These are phyloP conservation scores for Pseudogymnoascus destructans DNA, from an alignment of 2,329 filamentous ascomycete species.

Conservation along the genomic window DNA sequence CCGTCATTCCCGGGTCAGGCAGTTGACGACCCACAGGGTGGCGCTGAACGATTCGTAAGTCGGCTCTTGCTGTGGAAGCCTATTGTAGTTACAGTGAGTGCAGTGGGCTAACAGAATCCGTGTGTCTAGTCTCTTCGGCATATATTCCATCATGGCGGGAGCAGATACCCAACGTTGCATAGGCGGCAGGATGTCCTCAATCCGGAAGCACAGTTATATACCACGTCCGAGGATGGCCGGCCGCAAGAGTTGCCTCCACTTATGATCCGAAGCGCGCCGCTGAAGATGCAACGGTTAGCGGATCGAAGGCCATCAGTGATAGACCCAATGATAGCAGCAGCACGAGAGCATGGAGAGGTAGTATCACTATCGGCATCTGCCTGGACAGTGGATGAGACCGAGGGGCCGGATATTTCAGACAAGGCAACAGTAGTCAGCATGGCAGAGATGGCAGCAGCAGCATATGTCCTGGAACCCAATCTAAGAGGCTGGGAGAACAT, in stretches of 20 bases:
- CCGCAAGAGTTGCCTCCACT: conserved; percentile 39
- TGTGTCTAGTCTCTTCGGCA: conserved; percentile 55
- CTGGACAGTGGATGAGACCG: conserved; percentile 65
- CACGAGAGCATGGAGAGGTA: conserved; percentile 54
- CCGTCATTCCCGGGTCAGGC: conserved; percentile 36
- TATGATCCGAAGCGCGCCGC: conserved; percentile 47
- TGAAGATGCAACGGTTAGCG: conserved; percentile 66
- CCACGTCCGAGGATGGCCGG: conserved; percentile 46
- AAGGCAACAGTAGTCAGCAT: conserved; percentile 69
- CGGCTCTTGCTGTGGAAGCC: conserved; percentile 9
- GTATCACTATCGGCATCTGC: conserved; percentile 56
- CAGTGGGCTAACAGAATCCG: background rate
- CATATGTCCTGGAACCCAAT: conserved; percentile 62
- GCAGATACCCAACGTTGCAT: conserved; percentile 65
- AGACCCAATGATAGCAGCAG: conserved; percentile 62
- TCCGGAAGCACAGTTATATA: conserved; percentile 42
- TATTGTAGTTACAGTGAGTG: background rate
- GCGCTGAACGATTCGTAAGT: conserved; percentile 18
- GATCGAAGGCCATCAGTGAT: conserved; percentile 67
- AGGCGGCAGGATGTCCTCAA: conserved; percentile 56
- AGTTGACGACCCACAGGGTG: conserved; percentile 16
- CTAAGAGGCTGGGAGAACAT: conserved; percentile 70
- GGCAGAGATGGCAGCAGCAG: conserved; percentile 73
- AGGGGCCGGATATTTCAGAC: conserved; percentile 68
- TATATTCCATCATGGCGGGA: conserved; percentile 82